These are phyloP conservation scores for Nemania abortiva DNA, from an alignment of 2,329 filamentous ascomycete species.

Conservation along the genomic window DNA sequence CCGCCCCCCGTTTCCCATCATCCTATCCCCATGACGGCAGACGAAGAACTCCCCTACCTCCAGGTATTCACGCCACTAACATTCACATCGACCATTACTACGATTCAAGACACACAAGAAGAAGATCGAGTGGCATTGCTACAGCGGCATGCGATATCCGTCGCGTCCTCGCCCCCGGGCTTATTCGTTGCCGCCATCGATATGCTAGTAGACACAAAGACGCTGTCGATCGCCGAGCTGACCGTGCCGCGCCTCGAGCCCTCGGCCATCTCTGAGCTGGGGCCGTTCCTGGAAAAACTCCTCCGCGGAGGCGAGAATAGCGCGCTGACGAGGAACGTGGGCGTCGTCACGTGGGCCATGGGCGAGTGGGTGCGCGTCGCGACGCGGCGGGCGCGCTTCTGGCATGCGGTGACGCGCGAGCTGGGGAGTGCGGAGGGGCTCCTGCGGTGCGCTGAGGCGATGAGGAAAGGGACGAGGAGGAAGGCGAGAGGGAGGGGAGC, in stretches of 20 bases:
- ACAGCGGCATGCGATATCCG: conserved; percentile 69
- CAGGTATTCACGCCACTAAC: conserved; percentile 77
- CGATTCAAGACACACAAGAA: conserved; percentile 55
- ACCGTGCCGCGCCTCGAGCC: conserved; percentile 67
- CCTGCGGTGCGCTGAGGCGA: conserved; percentile 48
- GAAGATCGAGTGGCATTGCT: conserved; percentile 52
- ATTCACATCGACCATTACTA: conserved; percentile 66
- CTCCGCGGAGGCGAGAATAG: conserved; percentile 54
- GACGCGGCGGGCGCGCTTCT: conserved; percentile 70
- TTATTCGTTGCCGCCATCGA: conserved; percentile 70
- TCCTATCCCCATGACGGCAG: conserved; percentile 70
- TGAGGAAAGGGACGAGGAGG: conserved; percentile 44
- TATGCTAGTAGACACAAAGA: conserved; percentile 68
- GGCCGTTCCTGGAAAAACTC: conserved; percentile 63
- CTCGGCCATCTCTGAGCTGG: conserved; percentile 69
- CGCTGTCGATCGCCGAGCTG: conserved; percentile 64
- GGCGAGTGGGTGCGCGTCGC: conserved; percentile 75
- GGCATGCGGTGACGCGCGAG: conserved; percentile 65
- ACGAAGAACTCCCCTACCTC: conserved; percentile 76
- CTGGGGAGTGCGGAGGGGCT: conserved; percentile 56
- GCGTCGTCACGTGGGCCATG: conserved; percentile 74
- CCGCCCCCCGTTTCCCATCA: conserved; percentile 70
- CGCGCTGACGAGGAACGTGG: conserved; percentile 68
- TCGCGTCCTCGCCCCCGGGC: conserved; percentile 62
- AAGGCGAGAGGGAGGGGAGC: conserved; percentile 29